phyloP scores from a whole-genome alignment of 176 grass and related monocot species.

The Musa troglodytarum region DNA sequence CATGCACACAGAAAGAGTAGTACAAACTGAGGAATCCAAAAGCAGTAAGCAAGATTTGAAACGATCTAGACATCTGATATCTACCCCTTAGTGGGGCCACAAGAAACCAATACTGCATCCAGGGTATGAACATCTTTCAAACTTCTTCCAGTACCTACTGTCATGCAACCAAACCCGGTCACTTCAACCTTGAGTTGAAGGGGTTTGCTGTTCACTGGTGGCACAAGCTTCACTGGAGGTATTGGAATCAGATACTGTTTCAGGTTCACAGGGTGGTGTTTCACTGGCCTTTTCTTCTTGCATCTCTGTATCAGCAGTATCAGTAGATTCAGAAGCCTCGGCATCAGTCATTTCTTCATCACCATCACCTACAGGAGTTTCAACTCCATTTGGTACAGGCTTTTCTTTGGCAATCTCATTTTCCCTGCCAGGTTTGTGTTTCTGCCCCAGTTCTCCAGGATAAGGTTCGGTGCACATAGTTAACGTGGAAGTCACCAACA shows the following conservation, averaged over 20 bases:
- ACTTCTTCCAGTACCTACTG: neutral
- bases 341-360: slow-evolving; percentile 90
- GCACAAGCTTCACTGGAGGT: slow-evolving; percentile 20
- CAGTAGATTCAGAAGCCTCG: slow-evolving; percentile 28
- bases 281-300: slow-evolving; percentile 49
- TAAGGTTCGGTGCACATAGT: slow-evolving; percentile 62
- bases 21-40: neutral
- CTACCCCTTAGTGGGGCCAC: neutral
- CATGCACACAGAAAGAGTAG: neutral
- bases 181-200: neutral
- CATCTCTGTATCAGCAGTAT: slow-evolving; percentile 41
- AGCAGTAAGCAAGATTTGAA: neutral
- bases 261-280: slow-evolving; percentile 9
- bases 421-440: slow-evolving; percentile 22
- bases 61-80: neutral
- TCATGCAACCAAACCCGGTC: neutral
- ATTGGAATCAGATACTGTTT: slow-evolving; percentile 10
- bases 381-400: slow-evolving; percentile 45
- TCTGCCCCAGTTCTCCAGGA: slow-evolving; percentile 32
- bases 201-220: slow-evolving; percentile 2
- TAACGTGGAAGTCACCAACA: slow-evolving; percentile 81
- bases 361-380: slow-evolving; percentile 30
- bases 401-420: slow-evolving; percentile 22
- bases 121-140: neutral
- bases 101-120: neutral